Percentiles rank a stretch among this genome's conserved stretches.
These are phyloP conservation scores for Colletotrichum destructivum DNA, from an alignment of 2,329 filamentous ascomycete species.

Conservation along the genomic window DNA sequence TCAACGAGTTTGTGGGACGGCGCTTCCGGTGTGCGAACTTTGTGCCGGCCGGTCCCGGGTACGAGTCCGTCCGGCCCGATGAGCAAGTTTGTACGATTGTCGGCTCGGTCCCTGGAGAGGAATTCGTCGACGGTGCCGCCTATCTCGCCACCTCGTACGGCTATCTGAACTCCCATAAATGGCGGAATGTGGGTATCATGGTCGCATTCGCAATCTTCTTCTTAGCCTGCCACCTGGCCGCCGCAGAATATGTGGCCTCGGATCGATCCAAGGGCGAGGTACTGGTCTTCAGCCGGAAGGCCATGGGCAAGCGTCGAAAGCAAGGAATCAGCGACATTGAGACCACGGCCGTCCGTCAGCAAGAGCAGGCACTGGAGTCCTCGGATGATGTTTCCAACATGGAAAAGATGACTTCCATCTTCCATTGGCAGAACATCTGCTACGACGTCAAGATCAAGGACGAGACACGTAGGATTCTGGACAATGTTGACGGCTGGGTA, in stretches of 20 bases:
- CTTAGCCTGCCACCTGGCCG: constrained; percentile 62
- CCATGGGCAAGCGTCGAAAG: background rate
- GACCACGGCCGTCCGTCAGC: background rate
- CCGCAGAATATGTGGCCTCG: constrained; percentile 61
- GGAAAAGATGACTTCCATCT: constrained; percentile 71
- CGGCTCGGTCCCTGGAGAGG: constrained; percentile 60
- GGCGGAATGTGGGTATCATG: constrained; percentile 70
- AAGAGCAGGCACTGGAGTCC: background rate
- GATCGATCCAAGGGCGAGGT: constrained; percentile 74
- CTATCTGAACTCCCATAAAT: constrained; percentile 62
- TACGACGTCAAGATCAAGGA: constrained; percentile 79
- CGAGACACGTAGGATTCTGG: constrained; percentile 72
- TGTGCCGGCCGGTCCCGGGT: constrained; percentile 38
- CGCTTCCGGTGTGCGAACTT: constrained; percentile 54
- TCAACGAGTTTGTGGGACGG: constrained; percentile 73
- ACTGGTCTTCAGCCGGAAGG: constrained; percentile 70
- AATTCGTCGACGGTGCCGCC: constrained; percentile 58
- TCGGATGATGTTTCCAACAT: constrained; percentile 37
- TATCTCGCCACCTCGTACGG: constrained; percentile 60
- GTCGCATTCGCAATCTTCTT: constrained; percentile 66
- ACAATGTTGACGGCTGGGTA: constrained; percentile 78
- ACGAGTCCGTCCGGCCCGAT: constrained; percentile 24
- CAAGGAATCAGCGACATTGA: background rate
- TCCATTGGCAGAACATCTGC: constrained; percentile 77
- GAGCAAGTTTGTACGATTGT: constrained; percentile 60